Percentiles rank a stretch among this genome's conserved stretches.
These are phyloP conservation scores for Neocatenulostroma microsporum DNA, from an alignment of 2,329 filamentous ascomycete species.

Conservation along the genomic window DNA sequence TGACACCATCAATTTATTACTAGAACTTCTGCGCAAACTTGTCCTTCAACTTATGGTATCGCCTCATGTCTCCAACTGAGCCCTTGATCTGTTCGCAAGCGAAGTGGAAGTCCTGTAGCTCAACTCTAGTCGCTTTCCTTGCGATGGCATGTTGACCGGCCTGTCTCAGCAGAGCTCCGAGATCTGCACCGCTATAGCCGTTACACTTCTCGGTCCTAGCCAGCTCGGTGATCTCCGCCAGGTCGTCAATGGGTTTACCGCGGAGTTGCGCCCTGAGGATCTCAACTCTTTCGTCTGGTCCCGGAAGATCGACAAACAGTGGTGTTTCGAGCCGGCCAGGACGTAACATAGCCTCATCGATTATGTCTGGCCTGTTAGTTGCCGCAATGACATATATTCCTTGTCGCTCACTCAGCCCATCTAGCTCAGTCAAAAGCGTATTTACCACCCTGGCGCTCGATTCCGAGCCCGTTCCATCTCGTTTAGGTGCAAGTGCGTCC, in stretches of 20 bases:
- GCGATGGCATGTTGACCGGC: slow-evolving; percentile 52
- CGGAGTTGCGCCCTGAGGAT: slow-evolving; percentile 66
- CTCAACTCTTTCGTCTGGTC: slow-evolving; percentile 68
- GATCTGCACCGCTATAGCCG: slow-evolving; percentile 67
- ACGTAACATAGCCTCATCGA: slow-evolving; percentile 88
- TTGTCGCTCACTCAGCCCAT: slow-evolving; percentile 65
- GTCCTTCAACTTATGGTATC: slow-evolving; percentile 49
- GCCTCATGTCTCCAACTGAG: slow-evolving; percentile 50
- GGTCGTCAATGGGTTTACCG: slow-evolving; percentile 42
- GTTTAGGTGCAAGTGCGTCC: slow-evolving; percentile 79
- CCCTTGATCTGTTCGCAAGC: slow-evolving; percentile 38
- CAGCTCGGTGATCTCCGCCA: slow-evolving; percentile 47
- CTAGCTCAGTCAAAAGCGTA: slow-evolving; percentile 86
- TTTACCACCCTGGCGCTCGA: slow-evolving; percentile 87
- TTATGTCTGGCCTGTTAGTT: slow-evolving; percentile 92
- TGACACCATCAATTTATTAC: too few species aligned
- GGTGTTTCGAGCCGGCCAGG: slow-evolving; percentile 81
- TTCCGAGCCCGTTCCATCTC: slow-evolving; percentile 80
- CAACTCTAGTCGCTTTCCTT: slow-evolving; percentile 39
- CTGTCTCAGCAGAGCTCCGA: slow-evolving; percentile 51
- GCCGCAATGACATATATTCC: slow-evolving; percentile 94
- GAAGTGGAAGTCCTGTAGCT: slow-evolving; percentile 39
- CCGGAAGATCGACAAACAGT: slow-evolving; percentile 84
- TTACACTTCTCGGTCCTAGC: slow-evolving; percentile 61
- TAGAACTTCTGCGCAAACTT: slow-evolving; percentile 16